Evolutionary conservation across 1,284 basidiomycete genomes (phyloP).

Genomic region (Sanguinoderma infundibulare): DNA sequence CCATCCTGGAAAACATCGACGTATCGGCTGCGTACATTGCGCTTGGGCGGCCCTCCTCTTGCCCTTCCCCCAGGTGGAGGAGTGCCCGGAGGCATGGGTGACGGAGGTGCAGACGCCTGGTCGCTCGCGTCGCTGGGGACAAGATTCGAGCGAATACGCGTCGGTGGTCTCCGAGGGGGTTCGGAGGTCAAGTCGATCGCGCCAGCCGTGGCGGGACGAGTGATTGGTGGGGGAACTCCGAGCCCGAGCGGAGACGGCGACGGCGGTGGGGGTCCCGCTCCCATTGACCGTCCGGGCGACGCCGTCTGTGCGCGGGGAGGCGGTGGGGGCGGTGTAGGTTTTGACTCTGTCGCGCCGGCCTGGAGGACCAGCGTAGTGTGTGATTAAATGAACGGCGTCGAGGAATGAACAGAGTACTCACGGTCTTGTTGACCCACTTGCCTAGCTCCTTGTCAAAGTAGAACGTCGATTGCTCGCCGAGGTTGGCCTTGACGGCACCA

Average conservation of each 20-base stretch:
- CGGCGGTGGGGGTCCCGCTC: conserved; percentile 28
- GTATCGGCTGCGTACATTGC: conserved; percentile 79
- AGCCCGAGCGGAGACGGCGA: conserved; percentile 34
- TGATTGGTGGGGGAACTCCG: no score
- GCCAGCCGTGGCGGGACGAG: conserved; percentile 58
- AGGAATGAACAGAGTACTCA: conserved; percentile 38
- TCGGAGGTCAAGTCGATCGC: conserved; percentile 58
- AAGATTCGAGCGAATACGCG: conserved; percentile 68
- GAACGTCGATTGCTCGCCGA: conserved; percentile 92
- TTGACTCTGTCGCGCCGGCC: conserved; percentile 35
- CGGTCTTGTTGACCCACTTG: conserved; percentile 96
- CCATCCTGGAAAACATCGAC: conserved; percentile 80
- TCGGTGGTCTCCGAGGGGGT: conserved; percentile 52
- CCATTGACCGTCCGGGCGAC: conserved; percentile 62
- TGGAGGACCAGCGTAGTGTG: conserved; percentile 54
- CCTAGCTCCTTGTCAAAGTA: conserved; percentile 95
- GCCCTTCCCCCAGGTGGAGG: conserved; percentile 56
- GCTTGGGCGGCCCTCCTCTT: conserved; percentile 69
- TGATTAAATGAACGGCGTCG: neutral
- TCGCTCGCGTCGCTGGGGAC: conserved; percentile 51
- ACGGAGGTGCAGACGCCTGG: conserved; percentile 28
- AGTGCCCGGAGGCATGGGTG: conserved; percentile 36
- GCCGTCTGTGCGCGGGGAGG: conserved; percentile 82
- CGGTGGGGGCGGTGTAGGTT: conserved; percentile 59
- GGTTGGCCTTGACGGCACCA: conserved; percentile 86